Conservation (phyloP, 306 rosid genomes). For the Boehmeria nivea region DNA sequence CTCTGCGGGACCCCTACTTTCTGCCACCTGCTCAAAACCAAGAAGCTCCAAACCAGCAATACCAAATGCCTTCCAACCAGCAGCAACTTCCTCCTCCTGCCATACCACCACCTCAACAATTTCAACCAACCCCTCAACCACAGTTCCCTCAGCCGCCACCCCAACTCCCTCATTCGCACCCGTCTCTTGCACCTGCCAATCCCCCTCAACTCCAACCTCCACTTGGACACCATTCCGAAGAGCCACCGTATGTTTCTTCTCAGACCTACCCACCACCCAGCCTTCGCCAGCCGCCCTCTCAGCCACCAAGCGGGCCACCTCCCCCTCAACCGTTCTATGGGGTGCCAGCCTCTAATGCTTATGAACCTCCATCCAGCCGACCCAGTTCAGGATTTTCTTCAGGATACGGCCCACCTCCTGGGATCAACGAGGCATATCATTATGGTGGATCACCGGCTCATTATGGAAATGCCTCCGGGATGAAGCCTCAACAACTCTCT, state of each 20-base stretch:
- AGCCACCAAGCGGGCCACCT: slow-evolving; percentile 52
- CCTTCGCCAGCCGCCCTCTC: slow-evolving; percentile 57
- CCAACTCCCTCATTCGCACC: slow-evolving; percentile 47
- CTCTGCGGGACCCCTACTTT: slow-evolving; percentile 63
- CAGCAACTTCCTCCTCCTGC: slow-evolving; percentile 7
- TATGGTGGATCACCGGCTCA: slow-evolving; percentile 56
- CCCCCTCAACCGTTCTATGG: slow-evolving; percentile 61
- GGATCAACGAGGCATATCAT: slow-evolving; percentile 50
- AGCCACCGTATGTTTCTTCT: slow-evolving; percentile 57
- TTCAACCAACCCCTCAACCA: background rate
- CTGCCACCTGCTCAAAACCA: slow-evolving; percentile 54
- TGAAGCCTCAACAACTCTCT: slow-evolving; percentile 46
- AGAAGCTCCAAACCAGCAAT: slow-evolving; percentile 30
- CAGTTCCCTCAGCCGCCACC: slow-evolving; percentile 55
- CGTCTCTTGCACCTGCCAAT: slow-evolving; percentile 42
- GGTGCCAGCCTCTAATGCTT: slow-evolving; percentile 32
- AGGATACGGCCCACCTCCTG: slow-evolving; percentile 50
- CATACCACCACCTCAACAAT: slow-evolving; percentile 3
- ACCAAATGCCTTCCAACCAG: background rate
- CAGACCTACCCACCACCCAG: slow-evolving; percentile 60
- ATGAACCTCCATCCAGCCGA: slow-evolving; percentile 57
- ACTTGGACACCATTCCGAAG: slow-evolving; percentile 68
- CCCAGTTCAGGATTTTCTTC: too few relatives aligned
- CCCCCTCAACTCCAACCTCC: slow-evolving; percentile 59
- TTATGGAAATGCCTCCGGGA: slow-evolving; percentile 41